Evolutionary conservation across 1,139 yeast genomes (phyloP).

Genomic region (Candida tunisiensis): DNA sequence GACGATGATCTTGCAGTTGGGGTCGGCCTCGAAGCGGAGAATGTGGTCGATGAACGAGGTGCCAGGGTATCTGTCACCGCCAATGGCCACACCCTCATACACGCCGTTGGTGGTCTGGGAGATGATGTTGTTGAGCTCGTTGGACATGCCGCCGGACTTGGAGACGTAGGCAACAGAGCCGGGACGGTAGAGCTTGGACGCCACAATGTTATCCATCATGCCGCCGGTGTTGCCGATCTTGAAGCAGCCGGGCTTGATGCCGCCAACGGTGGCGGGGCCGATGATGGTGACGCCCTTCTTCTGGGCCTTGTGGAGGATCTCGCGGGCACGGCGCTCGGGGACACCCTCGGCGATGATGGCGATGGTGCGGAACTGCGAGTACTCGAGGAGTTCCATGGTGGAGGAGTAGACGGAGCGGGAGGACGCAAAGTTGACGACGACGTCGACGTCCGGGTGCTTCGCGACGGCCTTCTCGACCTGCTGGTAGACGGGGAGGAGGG

Average conservation of each 20-base stretch:
- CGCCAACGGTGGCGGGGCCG: slow-evolving; percentile 33
- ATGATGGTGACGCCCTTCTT: slow-evolving; percentile 29
- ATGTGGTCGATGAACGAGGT: slow-evolving; percentile 31
- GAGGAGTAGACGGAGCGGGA: slow-evolving; percentile 30
- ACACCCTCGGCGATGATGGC: slow-evolving; percentile 34
- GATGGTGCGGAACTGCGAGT: slow-evolving; percentile 28
- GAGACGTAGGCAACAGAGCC: slow-evolving; percentile 32
- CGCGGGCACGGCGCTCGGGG: slow-evolving; percentile 32
- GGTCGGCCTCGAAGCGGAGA: slow-evolving; percentile 28
- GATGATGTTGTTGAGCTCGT: slow-evolving; percentile 30
- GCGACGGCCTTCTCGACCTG: slow-evolving; percentile 24
- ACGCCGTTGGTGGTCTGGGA: slow-evolving; percentile 29
- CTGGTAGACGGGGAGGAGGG: slow-evolving; percentile 28
- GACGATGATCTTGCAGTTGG: slow-evolving; percentile 27
- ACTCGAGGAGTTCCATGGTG: slow-evolving; percentile 29
- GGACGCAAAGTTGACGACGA: slow-evolving; percentile 30
- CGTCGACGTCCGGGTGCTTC: slow-evolving; percentile 31
- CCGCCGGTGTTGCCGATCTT: slow-evolving; percentile 34
- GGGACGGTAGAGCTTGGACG: slow-evolving; percentile 30
- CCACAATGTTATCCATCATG: slow-evolving; percentile 33
- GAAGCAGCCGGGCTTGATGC: slow-evolving; percentile 33
- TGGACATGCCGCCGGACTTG: slow-evolving; percentile 33
- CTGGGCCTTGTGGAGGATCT: slow-evolving; percentile 26
- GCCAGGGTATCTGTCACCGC: slow-evolving; percentile 33
- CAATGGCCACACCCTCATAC: slow-evolving; percentile 30